A percentile compares a stretch with the other conserved stretches of the same genome.
phyloP scores from a whole-genome alignment of 2,329 filamentous ascomycete genomes.

The Ophiocordyceps polyrhachis-furcata region DNA sequence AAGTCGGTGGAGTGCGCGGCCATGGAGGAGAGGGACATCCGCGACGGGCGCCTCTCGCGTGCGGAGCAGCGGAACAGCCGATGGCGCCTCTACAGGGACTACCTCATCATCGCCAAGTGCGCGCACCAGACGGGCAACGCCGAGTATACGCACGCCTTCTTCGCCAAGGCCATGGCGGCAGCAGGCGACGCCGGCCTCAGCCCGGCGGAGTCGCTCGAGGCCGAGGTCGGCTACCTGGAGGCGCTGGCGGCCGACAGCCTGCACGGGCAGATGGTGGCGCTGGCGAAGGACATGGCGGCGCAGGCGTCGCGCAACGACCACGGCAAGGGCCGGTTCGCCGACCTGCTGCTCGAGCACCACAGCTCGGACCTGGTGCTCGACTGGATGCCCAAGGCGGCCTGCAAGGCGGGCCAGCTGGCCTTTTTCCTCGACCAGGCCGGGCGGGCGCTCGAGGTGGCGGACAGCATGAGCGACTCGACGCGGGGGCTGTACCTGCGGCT shows the following conservation, averaged over 20 bases:
- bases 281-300: conserved; percentile 15
- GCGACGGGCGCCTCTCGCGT: conserved; percentile 8
- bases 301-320: conserved; percentile 8
- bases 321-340: conserved; percentile 12
- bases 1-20: conserved; percentile 18
- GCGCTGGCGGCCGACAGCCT: conserved; percentile 18
- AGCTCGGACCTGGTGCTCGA: conserved; percentile 16
- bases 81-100: conserved; percentile 23
- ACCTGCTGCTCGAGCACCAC: conserved; percentile 17
- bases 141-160: conserved; percentile 17
- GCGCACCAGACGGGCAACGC: conserved; percentile 14
- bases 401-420: conserved; percentile 13
- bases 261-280: conserved; percentile 15
- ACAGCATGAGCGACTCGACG: conserved; percentile 15
- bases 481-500: conserved; percentile 19
- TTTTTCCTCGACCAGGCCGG: conserved; percentile 13
- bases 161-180: conserved; percentile 15
- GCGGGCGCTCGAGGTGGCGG: conserved; percentile 14
- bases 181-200: conserved; percentile 9
- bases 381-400: conserved; percentile 22
- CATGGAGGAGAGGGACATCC: conserved; percentile 14
- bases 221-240: conserved; percentile 18
- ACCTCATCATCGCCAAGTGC: conserved; percentile 18
- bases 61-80: conserved; percentile 11
- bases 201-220: conserved; percentile 16